Conservation (phyloP, 345 rosid genomes). For the Excoecaria agallocha region DNA sequence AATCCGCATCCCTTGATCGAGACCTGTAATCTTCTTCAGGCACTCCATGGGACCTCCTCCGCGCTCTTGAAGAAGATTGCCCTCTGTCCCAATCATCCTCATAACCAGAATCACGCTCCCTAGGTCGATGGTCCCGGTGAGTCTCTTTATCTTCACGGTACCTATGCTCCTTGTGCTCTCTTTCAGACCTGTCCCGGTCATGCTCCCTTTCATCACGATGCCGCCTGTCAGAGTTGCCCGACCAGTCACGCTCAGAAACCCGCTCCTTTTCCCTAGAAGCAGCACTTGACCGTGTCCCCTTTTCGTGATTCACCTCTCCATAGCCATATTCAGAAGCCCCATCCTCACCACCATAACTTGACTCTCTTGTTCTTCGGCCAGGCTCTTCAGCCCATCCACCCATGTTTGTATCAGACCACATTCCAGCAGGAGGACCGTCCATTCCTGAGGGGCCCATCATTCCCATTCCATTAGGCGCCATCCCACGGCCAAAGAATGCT, state of each 20-base stretch:
- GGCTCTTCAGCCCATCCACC: slow-evolving; percentile 68
- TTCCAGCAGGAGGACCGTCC: slow-evolving; percentile 65
- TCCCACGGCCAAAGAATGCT: slow-evolving; percentile 70
- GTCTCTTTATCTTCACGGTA: slow-evolving; percentile 64
- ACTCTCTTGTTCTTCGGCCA: slow-evolving; percentile 51
- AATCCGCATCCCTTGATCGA: slow-evolving; percentile 70
- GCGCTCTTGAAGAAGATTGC: slow-evolving; percentile 61
- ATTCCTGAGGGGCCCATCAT: slow-evolving; percentile 67
- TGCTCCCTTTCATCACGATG: slow-evolving; percentile 53
- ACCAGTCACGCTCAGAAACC: slow-evolving; percentile 66
- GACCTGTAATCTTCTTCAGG: slow-evolving; percentile 67
- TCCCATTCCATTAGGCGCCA: slow-evolving; percentile 61
- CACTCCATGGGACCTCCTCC: slow-evolving; percentile 63
- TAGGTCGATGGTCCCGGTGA: slow-evolving; percentile 59
- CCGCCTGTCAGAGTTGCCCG: slow-evolving; percentile 61
- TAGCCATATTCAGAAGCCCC: slow-evolving; percentile 84
- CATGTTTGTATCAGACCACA: slow-evolving; percentile 74
- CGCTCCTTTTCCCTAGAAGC: slow-evolving; percentile 61
- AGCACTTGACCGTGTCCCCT: slow-evolving; percentile 51
- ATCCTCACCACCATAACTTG: slow-evolving; percentile 79
- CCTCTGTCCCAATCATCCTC: slow-evolving; percentile 72
- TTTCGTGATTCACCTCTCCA: slow-evolving; percentile 73
- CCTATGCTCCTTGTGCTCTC: slow-evolving; percentile 52
- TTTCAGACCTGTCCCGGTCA: slow-evolving; percentile 57
- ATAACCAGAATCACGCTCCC: slow-evolving; percentile 62